These are phyloP conservation scores for Calophaca sinica DNA, from an alignment of 306 rosid genomes.

Conservation along the genomic window DNA sequence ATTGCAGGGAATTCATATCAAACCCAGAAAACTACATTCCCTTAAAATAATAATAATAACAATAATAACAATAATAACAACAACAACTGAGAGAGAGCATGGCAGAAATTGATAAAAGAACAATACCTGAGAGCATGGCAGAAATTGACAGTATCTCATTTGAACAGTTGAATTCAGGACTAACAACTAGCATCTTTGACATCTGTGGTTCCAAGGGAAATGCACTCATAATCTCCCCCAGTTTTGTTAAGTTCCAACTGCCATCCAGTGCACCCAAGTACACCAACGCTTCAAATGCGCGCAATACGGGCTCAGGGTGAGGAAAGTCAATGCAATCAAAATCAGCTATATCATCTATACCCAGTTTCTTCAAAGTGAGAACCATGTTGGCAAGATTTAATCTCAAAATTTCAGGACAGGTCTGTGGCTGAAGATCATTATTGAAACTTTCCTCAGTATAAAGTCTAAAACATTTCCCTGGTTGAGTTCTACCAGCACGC, in stretches of 20 bases:
- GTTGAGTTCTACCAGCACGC: conserved; percentile 97
- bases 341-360: conserved; percentile 93
- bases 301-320: conserved; percentile 96
- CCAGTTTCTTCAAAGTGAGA: conserved; percentile 89
- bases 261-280: conserved; percentile 96
- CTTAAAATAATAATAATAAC: conserved; percentile 13
- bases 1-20: too few relatives aligned
- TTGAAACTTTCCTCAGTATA: conserved; percentile 88
- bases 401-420: conserved; percentile 90
- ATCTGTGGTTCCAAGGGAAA: conserved; percentile 96
- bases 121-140: conserved; percentile 95
- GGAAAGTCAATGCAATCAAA: conserved; percentile 98
- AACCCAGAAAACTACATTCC: conserved; percentile 44
- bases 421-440: conserved; percentile 81
- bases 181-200: conserved; percentile 97
- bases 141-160: conserved; percentile 90
- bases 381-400: conserved; percentile 95
- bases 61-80: too few relatives aligned
- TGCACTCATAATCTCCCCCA: conserved; percentile 94
- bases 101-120: neutral
- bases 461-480: conserved; percentile 93
- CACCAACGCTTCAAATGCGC: conserved; percentile 91
- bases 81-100: conserved; percentile 9
- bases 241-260: conserved; percentile 86
- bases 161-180: conserved; percentile 94